Percentiles rank a stretch among this genome's conserved stretches.
Evolutionary conservation across 768 basidiomycete genomes (phyloP).

Genomic region (Myochromella boudieri): DNA sequence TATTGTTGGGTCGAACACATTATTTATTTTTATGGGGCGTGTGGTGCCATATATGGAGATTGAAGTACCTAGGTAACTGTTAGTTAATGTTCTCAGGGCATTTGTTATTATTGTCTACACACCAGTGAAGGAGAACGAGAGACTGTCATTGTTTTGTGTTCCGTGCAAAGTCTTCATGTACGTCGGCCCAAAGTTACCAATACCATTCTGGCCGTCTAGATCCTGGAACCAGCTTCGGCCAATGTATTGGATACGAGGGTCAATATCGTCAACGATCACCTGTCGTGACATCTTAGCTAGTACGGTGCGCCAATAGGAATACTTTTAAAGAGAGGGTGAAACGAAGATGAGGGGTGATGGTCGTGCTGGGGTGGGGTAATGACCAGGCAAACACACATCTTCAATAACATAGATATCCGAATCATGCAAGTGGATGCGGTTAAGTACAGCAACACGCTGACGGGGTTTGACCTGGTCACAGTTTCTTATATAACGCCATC

Average conservation of each 20-base stretch:
- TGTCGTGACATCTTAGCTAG: too few species aligned
- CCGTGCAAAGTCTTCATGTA: slow-evolving; percentile 30
- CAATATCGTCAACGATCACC: slow-evolving; percentile 33
- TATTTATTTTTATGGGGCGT: slow-evolving; percentile 8
- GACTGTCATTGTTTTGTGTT: slow-evolving; percentile 23
- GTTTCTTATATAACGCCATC: too few species aligned
- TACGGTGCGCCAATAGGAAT: too few species aligned
- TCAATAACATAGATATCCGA: too few species aligned
- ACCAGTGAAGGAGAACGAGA: slow-evolving; percentile 32
- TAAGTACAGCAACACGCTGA: too few species aligned
- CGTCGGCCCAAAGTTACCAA: slow-evolving; percentile 32
- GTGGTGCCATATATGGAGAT: slow-evolving; percentile 22
- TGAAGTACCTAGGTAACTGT: slow-evolving; percentile 8
- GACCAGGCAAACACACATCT: too few species aligned
- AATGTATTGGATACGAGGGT: slow-evolving; percentile 27
- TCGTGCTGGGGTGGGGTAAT: too few species aligned
- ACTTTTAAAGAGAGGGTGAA: too few species aligned
- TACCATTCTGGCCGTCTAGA: slow-evolving; percentile 22
- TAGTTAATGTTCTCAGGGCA: neutral
- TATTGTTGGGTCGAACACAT: slow-evolving; percentile 21
- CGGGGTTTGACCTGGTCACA: too few species aligned
- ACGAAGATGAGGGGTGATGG: too few species aligned
- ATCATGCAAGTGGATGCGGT: too few species aligned
- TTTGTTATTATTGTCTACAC: neutral
- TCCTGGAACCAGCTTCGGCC: slow-evolving; percentile 29